Percentiles rank a stretch among this genome's conserved stretches.
Conservation (phyloP, 2,329 filamentous ascomycete species). For the Diaporthe humulicola region DNA sequence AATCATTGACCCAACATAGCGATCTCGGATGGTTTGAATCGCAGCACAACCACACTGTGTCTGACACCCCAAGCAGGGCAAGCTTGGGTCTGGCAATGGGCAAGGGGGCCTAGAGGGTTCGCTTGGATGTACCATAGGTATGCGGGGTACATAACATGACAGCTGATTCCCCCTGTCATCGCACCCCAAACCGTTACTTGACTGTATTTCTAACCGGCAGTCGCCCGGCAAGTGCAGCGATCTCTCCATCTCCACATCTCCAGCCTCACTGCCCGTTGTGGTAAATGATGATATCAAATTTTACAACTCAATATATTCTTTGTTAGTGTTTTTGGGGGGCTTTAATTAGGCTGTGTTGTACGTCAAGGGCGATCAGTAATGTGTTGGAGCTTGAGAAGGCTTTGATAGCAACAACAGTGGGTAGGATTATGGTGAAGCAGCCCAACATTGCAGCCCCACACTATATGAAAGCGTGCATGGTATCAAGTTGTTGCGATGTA, state of each 20-base stretch:
- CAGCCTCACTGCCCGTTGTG: not conserved
- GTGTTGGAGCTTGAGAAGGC: too few species aligned
- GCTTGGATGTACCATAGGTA: not conserved
- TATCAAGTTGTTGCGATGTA: not conserved
- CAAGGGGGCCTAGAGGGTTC: not conserved
- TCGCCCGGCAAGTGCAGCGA: not conserved
- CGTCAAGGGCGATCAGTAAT: too few species aligned
- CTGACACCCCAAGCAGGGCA: not conserved
- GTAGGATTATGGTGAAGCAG: too few species aligned
- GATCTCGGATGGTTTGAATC: slow-evolving; percentile 17
- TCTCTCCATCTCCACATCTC: not conserved
- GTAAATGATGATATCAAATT: not conserved
- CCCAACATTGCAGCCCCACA: not conserved
- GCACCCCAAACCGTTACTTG: not conserved
- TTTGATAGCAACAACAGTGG: not conserved
- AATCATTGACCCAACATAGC: not conserved
- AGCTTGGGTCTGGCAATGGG: not conserved
- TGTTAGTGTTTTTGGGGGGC: not conserved
- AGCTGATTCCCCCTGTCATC: not conserved
- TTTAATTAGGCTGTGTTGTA: too few species aligned
- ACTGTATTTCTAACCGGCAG: not conserved
- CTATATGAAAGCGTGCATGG: not conserved
- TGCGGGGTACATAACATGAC: not conserved
- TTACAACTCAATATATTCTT: not conserved
- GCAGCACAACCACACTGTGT: not conserved